Base-by-base conservation (phyloP, 176 grass and related monocot genomes). In the Aegilops longissima region DNA sequence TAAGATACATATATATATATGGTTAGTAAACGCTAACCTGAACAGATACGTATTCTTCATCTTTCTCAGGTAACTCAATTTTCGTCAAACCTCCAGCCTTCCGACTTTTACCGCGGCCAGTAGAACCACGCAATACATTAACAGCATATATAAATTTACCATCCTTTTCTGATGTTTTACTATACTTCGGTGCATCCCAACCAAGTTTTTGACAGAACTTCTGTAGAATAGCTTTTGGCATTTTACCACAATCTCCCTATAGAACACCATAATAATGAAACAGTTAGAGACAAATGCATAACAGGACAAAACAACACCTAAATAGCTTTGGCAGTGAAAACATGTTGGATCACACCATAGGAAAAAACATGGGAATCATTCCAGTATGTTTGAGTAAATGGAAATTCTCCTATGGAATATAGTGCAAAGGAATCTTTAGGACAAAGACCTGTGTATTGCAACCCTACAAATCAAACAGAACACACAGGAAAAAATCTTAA, bases 131-230 rank as follows among this genome's bases (percentile, higher is more conserved):
- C 74, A 98, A 86, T 80, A 98, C 83, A 77, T 93, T 92, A 79
- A 98, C 93, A 94, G 92, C 77, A 92, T 98, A 98, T 29, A 92
- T 70, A 70, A 91, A 98, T 70, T 94, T 95, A 29, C 86, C 82
- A 82, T 88, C 86, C 83, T 94, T 98, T 80, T 93, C 92, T 86
- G 90, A 92, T 85, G 90, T 73, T 93, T 91, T 98, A 84, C 73
- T 94, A 42, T 98, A 95, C 72, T 92, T 98, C 27, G 96, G 96
- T 11, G 93, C 77, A 51, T 98, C 96, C 96, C 96, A 98, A 72
- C 93, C 93, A 86, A 98, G 96, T 89, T 88, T 95, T 76, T 94
- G 96, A 84, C 96, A 95, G 39, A 95, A 84, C 66, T 92, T 95
- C 74, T 95, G 96, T 72, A 98, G 83, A 87, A 98, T 58, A 79